These are phyloP conservation scores for Mariannaea sp. DNA, from an alignment of 2,329 filamentous ascomycete genomes.

Conservation along the genomic window DNA sequence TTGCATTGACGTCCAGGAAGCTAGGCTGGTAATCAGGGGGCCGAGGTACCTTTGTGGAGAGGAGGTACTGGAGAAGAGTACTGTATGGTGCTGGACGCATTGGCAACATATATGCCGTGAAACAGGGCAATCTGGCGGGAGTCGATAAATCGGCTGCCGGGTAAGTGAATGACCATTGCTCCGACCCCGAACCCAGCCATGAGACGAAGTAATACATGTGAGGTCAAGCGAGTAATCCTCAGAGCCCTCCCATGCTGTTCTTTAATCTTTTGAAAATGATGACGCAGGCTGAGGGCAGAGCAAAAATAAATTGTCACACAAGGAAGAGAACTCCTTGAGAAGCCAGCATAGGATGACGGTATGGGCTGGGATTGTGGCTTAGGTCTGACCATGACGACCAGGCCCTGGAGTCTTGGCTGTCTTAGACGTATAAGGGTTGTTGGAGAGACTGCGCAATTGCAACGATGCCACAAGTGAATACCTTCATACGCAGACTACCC, in stretches of 20 bases:
- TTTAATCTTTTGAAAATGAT: background rate
- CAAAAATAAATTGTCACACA: too few relatives aligned
- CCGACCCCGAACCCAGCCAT: too few relatives aligned
- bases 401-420: background rate
- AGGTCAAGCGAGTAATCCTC: too few relatives aligned
- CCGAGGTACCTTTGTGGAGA: too few relatives aligned
- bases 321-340: background rate
- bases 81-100: background rate
- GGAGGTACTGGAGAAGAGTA: too few relatives aligned
- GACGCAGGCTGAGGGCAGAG: background rate
- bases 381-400: slow-evolving; percentile 15
- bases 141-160: background rate
- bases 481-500: too few relatives aligned
- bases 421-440: too few relatives aligned
- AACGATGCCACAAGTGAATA: too few relatives aligned
- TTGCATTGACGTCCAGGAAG: slow-evolving; percentile 6
- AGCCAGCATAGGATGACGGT: slow-evolving; percentile 11
- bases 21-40: background rate
- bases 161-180: slow-evolving; percentile 4
- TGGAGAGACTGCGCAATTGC: too few relatives aligned
- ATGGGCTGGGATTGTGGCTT: slow-evolving; percentile 24
- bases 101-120: background rate
- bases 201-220: too few relatives aligned
- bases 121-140: slow-evolving; percentile 12
- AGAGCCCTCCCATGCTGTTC: too few relatives aligned